phyloP scores from a whole-genome alignment of 495 filamentous ascomycete species.

The Darksidea phi region DNA sequence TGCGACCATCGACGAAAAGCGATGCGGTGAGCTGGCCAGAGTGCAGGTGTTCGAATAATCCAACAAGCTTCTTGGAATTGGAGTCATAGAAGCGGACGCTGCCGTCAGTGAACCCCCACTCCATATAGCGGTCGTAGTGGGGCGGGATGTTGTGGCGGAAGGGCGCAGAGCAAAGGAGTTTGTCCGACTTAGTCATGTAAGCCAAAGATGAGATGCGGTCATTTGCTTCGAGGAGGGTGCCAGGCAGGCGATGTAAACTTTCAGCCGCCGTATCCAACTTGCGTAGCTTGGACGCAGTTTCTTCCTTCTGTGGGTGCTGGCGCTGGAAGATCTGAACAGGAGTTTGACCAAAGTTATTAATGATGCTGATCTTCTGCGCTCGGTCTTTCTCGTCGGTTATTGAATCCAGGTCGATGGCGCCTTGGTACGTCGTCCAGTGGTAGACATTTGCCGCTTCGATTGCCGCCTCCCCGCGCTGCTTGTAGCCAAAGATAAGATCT shows the following conservation, averaged over 20 bases:
- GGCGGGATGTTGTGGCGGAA: constrained; percentile 86
- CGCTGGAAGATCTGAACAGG: constrained; percentile 89
- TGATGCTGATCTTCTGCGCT: constrained; percentile 85
- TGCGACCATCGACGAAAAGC: constrained; percentile 82
- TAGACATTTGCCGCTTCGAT: constrained; percentile 92
- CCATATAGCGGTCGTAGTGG: constrained; percentile 81
- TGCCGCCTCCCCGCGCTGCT: constrained; percentile 91
- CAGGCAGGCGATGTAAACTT: constrained; percentile 74
- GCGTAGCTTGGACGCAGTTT: constrained; percentile 56
- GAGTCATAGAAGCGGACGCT: constrained; percentile 84
- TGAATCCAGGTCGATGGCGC: constrained; percentile 85
- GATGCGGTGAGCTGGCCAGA: constrained; percentile 79
- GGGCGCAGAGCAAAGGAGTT: constrained; percentile 77
- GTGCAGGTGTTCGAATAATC: constrained; percentile 90
- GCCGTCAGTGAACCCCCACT: constrained; percentile 95
- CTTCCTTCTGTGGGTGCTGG: constrained; percentile 72
- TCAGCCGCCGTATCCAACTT: constrained; percentile 77
- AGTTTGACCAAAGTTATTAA: constrained; percentile 98
- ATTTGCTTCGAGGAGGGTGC: constrained; percentile 75
- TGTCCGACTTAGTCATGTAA: constrained; percentile 76
- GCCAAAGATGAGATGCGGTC: constrained; percentile 78
- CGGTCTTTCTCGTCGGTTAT: constrained; percentile 86
- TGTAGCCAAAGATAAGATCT: constrained; percentile 90
- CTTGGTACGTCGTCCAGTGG: constrained; percentile 91
- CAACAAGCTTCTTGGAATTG: constrained; percentile 71